Base-by-base conservation (phyloP, 306 rosid genomes). In the Urtica urens region DNA sequence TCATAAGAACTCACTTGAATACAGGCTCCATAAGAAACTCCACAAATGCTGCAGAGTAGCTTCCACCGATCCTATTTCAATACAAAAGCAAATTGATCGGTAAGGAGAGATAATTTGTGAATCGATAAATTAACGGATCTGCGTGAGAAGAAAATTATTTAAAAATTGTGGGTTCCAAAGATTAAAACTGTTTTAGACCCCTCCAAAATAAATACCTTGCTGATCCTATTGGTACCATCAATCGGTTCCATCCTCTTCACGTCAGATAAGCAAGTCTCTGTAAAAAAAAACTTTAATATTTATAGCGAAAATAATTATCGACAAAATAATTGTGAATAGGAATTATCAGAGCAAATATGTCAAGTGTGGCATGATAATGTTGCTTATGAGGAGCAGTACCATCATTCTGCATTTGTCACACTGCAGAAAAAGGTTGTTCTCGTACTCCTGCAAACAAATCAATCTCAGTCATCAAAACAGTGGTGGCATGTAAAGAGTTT, bases 341-440 rank as follows among this genome's bases (percentile, higher is more conserved):
- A 4, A 10, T 4, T 28, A 10, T 28, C 33, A 10, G 33, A 20
- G 40, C 12, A 24, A 26, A 27, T 28, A 55, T 17, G 38, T 61
- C 67, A 19, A 29, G n/a, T n/a, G 38, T 29, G 37, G 18, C 15
- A 17, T 14, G 21, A 21, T 23, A 55, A 57, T 38, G 35, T 2
- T 34, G 10, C 28, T 43, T 56, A 17, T 14, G n/a, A 21, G 12
- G 30, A 38, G 28, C 7, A 78, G 57, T 82, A 90, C 99, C 99
- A 90, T 90, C 83, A 90, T 90, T 78, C 99, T 79, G 83, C 99
- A 90, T 65, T 90, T 90, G 82, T 90, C 99, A 56, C 99, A 90
- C 71, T 90, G 99, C 71, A 85, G 77, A 73, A 90, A 90, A 53
- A 90, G 75, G 61, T 90, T 90, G 80, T 79, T 90, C 76, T 77